A percentile compares a stretch with the other conserved stretches of the same genome.
Evolutionary conservation across 768 basidiomycete species (phyloP).

Genomic region (Daedaleopsis nitida): DNA sequence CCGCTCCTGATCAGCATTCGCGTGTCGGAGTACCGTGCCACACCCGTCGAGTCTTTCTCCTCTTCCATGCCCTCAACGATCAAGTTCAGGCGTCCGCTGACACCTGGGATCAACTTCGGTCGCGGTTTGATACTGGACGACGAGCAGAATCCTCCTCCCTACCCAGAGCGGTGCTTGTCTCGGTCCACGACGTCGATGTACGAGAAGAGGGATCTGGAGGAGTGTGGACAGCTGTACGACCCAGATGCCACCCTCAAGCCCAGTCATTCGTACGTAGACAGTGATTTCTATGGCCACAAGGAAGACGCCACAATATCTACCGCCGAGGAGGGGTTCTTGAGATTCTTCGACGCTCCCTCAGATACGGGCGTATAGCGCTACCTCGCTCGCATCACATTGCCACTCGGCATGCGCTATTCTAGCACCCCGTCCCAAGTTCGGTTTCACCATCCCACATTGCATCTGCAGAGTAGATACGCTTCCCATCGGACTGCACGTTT

Average conservation of each 20-base stretch:
- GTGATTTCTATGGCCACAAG: too few relatives aligned
- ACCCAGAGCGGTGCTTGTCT: neutral
- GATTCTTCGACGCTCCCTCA: too few relatives aligned
- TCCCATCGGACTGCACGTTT: too few relatives aligned
- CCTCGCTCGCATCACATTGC: too few relatives aligned
- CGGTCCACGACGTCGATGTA: neutral
- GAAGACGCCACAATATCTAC: too few relatives aligned
- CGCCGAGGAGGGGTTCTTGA: too few relatives aligned
- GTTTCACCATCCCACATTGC: too few relatives aligned
- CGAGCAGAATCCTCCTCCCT: neutral
- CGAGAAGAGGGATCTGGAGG: neutral
- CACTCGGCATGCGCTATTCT: too few relatives aligned
- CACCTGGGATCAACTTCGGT: neutral
- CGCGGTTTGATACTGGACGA: neutral
- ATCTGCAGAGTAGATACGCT: too few relatives aligned
- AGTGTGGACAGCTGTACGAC: neutral
- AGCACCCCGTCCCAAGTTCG: too few relatives aligned
- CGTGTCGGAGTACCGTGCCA: constrained; percentile 19
- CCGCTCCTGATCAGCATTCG: constrained; percentile 25
- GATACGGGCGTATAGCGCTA: too few relatives aligned
- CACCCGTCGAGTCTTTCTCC: constrained; percentile 5
- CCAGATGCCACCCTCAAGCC: neutral
- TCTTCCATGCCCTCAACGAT: neutral
- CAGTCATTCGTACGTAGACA: too few relatives aligned
- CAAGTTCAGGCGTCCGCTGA: neutral